Conservation (phyloP, 345 rosid species). For the Hibiscus mutabilis region DNA sequence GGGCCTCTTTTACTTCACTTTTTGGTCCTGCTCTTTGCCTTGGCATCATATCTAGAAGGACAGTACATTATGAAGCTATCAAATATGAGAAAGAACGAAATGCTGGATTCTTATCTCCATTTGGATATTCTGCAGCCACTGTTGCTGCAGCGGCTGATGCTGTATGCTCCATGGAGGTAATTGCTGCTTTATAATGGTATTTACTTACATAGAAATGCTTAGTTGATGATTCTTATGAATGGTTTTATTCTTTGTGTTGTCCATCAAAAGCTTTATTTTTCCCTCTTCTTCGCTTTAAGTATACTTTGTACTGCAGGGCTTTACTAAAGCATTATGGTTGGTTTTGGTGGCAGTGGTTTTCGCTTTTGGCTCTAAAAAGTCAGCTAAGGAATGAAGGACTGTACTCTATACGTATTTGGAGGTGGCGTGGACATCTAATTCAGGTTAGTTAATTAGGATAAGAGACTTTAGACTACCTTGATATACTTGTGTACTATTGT, state of each 20-base stretch:
- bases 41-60: constrained; percentile 83
- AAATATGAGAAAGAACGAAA: constrained; percentile 78
- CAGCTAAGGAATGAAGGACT: constrained; percentile 25
- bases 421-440: constrained; percentile 75
- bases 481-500: not conserved
- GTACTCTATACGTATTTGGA: constrained; percentile 50
- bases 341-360: constrained; percentile 65
- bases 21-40: constrained; percentile 69
- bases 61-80: constrained; percentile 61
- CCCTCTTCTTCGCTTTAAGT: not conserved
- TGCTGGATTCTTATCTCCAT: constrained; percentile 82
- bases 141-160: constrained; percentile 62
- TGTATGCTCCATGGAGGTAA: constrained; percentile 85
- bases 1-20: constrained; percentile 70
- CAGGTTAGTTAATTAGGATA: constrained; percentile 41
- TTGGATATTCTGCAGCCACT: constrained; percentile 72
- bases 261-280: not conserved
- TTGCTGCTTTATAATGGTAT: not conserved
- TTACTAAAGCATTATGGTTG: constrained; percentile 15
- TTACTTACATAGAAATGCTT: not conserved
- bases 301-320: not conserved
- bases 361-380: constrained; percentile 53
- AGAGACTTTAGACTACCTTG: constrained; percentile 13
- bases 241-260: not conserved
- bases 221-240: not conserved